phyloP scores from a whole-genome alignment of 345 rosid genomes.

The Lagerstroemia speciosa region DNA sequence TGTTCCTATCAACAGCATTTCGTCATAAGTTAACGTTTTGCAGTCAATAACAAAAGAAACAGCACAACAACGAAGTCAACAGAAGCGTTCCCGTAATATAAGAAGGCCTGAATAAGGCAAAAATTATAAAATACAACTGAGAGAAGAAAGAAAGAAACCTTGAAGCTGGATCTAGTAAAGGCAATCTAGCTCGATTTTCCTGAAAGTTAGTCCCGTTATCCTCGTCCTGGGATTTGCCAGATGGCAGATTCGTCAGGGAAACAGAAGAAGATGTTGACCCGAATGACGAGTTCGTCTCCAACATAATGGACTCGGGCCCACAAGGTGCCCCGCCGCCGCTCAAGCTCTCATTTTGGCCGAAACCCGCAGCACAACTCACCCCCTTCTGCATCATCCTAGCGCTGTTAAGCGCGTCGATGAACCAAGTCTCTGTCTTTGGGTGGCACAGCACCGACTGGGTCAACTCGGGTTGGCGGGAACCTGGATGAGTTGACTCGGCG shows the following conservation, averaged over 20 bases:
- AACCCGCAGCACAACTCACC: conserved; percentile 13
- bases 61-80: neutral
- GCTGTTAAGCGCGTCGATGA: conserved; percentile 62
- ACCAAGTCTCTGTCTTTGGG: conserved; percentile 76
- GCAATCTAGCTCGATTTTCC: conserved; percentile 23
- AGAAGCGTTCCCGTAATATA: no score
- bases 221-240: conserved; percentile 34
- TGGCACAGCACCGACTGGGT: conserved; percentile 24
- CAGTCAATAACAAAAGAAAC: neutral
- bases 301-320: conserved; percentile 56
- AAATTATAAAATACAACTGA: conserved; percentile 13
- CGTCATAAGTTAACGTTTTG: neutral
- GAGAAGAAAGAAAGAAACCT: conserved; percentile 26
- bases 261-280: conserved; percentile 69
- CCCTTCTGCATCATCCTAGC: conserved; percentile 38
- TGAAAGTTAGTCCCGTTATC: conserved; percentile 21
- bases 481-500: neutral
- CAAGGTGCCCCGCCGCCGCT: conserved; percentile 19
- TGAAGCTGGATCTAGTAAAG: conserved; percentile 32
- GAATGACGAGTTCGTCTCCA: conserved; percentile 70
- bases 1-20: neutral
- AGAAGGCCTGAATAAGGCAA: neutral
- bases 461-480: neutral
- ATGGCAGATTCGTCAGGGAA: conserved; percentile 51
- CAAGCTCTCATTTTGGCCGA: conserved; percentile 15